Evolutionary conservation across 164 flowering plant genomes (phyloP).

Genomic region (Vitis rotundifolia): DNA sequence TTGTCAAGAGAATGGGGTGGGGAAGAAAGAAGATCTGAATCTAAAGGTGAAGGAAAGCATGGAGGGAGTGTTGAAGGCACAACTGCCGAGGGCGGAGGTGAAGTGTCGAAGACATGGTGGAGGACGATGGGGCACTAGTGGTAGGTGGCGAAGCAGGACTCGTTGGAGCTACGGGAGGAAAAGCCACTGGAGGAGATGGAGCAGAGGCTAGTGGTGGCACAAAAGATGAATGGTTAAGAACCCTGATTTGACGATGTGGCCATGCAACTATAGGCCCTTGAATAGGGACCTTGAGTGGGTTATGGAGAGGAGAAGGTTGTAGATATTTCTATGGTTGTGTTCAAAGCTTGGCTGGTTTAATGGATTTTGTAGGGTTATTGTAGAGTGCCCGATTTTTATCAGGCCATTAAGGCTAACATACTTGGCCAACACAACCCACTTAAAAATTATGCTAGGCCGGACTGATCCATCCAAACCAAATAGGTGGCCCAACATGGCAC

Average conservation of each 20-base stretch:
- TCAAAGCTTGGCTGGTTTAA: conserved; percentile 30
- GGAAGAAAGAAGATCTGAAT: too few species aligned
- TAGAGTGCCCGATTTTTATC: too few species aligned
- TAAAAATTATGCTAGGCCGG: too few species aligned
- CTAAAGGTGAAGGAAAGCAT: too few species aligned
- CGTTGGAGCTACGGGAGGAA: not conserved
- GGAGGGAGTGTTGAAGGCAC: too few species aligned
- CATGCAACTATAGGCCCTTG: conserved; percentile 75
- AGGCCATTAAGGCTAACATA: too few species aligned
- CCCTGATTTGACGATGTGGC: conserved; percentile 65
- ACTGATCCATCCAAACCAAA: too few species aligned
- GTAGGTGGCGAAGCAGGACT: not conserved
- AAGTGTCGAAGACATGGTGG: not conserved
- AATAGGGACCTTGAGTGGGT: conserved; percentile 52
- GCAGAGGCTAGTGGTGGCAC: not conserved
- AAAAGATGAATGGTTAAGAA: conserved; percentile 52
- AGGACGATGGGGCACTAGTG: too few species aligned
- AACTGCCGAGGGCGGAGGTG: not conserved
- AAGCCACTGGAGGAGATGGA: conserved; percentile 8
- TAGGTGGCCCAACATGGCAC: too few species aligned
- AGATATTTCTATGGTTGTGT: conserved; percentile 41
- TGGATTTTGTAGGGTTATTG: conserved; percentile 13
- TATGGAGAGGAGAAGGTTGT: conserved; percentile 48
- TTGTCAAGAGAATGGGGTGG: too few species aligned
- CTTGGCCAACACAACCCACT: too few species aligned